A percentile compares a stretch with the other conserved stretches of the same genome.
Evolutionary conservation across 2,329 filamentous ascomycete species (phyloP).

Genomic region (Pseudogymnoascus sp.): DNA sequence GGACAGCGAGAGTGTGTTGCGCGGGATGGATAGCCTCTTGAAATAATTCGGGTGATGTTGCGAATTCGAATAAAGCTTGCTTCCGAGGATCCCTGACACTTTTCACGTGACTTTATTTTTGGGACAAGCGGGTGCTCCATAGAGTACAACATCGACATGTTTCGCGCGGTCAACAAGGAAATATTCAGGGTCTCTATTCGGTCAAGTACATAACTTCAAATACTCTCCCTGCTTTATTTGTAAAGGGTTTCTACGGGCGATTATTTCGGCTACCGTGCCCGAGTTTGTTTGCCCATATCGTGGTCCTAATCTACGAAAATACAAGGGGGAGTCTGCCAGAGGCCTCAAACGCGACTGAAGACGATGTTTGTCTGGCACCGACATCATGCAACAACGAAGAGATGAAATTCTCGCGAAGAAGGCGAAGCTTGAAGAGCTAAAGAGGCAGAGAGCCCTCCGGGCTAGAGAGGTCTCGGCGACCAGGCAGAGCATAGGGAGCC

Average conservation of each 20-base stretch:
- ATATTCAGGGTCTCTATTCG: conserved; percentile 3
- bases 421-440: conserved; percentile 93
- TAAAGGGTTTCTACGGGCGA: background rate
- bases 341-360: conserved; percentile 5
- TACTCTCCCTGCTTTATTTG: background rate
- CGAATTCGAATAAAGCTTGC: conserved; percentile 8
- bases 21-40: conserved; percentile 7
- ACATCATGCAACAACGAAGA: conserved; percentile 63
- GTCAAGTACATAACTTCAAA: background rate
- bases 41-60: conserved; percentile 10
- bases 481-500: conserved; percentile 59
- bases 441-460: conserved; percentile 79
- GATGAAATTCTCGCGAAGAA: conserved; percentile 96
- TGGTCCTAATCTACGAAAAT: conserved; percentile 1
- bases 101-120: conserved; percentile 7
- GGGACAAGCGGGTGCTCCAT: conserved; percentile 8
- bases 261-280: background rate
- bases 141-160: background rate
- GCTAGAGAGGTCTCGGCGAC: conserved; percentile 64
- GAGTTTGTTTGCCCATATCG: background rate
- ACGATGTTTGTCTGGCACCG: conserved; percentile 7
- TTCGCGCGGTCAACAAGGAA: conserved; percentile 4
- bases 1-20: background rate
- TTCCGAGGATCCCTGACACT: conserved; percentile 6
- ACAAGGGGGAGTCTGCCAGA: conserved; percentile 3